Percentiles rank a stretch among this genome's conserved stretches.
Evolutionary conservation across 2,329 filamentous ascomycete genomes (phyloP).

Genomic region (Aureobasidium sp.): DNA sequence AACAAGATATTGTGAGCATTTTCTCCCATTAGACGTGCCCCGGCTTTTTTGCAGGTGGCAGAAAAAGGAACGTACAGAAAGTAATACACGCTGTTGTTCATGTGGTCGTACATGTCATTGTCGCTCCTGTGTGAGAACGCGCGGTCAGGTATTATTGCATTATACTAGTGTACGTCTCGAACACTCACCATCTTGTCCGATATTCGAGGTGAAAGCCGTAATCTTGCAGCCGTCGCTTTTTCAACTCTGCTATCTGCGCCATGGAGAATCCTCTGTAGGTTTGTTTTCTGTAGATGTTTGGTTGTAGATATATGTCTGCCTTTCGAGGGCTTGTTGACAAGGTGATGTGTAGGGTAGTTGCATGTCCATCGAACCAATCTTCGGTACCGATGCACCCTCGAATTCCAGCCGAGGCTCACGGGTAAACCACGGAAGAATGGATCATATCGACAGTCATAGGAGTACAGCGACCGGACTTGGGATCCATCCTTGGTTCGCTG

Average conservation of each 20-base stretch:
- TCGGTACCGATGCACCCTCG: background rate
- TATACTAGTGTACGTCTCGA: background rate
- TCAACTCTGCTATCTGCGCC: constrained; percentile 31
- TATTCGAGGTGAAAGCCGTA: constrained; percentile 77
- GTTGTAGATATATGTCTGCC: background rate
- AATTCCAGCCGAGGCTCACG: constrained; percentile 1
- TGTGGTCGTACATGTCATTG: constrained; percentile 91
- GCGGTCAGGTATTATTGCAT: constrained; percentile 13
- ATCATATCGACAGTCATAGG: background rate
- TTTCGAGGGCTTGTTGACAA: background rate
- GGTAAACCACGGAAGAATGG: background rate
- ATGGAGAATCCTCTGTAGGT: background rate
- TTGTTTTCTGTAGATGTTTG: background rate
- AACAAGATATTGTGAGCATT: too few relatives aligned
- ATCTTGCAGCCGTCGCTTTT: constrained; percentile 59
- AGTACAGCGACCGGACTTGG: background rate
- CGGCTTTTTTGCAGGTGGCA: constrained; percentile 18
- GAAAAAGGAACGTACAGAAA: constrained; percentile 50
- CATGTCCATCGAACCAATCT: background rate
- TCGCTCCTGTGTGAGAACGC: constrained; percentile 56
- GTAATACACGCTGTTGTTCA: constrained; percentile 87
- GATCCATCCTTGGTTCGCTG: background rate
- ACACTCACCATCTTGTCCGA: constrained; percentile 72
- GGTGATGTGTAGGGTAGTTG: constrained; percentile 1
- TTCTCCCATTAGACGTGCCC: background rate